Percentiles rank a stretch among this genome's conserved stretches.
Evolutionary conservation across 129 eudicot genomes (phyloP).

Genomic region (Chrysanthemum lavandulifolium): DNA sequence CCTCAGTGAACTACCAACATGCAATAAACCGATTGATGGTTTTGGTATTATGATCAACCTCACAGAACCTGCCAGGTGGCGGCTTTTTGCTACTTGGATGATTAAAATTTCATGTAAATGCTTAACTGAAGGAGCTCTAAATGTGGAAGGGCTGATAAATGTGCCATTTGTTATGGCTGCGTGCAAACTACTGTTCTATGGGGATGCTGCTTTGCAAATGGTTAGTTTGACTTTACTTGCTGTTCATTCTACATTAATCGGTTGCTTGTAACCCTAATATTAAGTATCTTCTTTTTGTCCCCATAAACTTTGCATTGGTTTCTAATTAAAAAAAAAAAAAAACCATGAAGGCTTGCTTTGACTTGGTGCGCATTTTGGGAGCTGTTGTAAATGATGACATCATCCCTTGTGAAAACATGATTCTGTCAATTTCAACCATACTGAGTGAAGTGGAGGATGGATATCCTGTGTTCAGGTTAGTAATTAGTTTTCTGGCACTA

Average conservation of each 20-base stretch:
- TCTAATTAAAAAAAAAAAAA: constrained; percentile 16
- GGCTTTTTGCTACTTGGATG: constrained; percentile 75
- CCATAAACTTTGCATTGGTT: constrained; percentile 17
- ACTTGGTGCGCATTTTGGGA: constrained; percentile 68
- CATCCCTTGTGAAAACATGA: constrained; percentile 63
- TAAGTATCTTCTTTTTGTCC: neutral
- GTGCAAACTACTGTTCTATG: constrained; percentile 69
- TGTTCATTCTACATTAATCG: constrained; percentile 17
- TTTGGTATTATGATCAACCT: constrained; percentile 71
- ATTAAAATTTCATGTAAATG: constrained; percentile 68
- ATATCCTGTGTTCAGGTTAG: constrained; percentile 61
- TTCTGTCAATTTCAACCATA: constrained; percentile 55
- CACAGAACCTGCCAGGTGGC: constrained; percentile 77
- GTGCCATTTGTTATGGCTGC: constrained; percentile 69
- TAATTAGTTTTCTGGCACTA: constrained; percentile 13
- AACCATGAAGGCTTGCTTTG: constrained; percentile 81
- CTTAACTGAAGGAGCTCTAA: constrained; percentile 86
- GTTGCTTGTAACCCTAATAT: constrained; percentile 7
- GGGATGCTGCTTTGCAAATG: constrained; percentile 86
- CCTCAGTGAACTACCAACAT: constrained; percentile 59
- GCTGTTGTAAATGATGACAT: constrained; percentile 57
- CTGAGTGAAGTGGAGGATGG: constrained; percentile 59
- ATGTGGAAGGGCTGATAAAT: constrained; percentile 77
- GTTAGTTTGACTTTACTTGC: constrained; percentile 43
- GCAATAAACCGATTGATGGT: constrained; percentile 57